Conservation (phyloP, 768 basidiomycete species). For the Tephrocybe sp. region DNA sequence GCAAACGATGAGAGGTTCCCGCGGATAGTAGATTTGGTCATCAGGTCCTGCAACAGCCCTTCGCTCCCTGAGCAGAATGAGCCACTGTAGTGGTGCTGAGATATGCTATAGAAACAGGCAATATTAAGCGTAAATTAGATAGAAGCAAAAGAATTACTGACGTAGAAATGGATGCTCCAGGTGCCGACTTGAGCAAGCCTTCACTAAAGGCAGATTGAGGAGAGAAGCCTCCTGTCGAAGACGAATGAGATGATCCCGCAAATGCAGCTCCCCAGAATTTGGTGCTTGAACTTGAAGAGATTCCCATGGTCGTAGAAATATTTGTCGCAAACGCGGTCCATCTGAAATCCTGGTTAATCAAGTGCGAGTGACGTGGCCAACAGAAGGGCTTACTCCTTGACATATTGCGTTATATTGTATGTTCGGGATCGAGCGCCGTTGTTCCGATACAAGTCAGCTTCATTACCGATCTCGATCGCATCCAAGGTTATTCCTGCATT, state of each 20-base stretch:
- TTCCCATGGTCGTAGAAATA: slow-evolving; percentile 38
- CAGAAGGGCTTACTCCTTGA: slow-evolving; percentile 52
- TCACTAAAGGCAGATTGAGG: slow-evolving; percentile 57
- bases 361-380: too few species aligned
- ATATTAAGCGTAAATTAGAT: not conserved
- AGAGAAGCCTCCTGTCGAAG: slow-evolving; percentile 45
- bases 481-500: slow-evolving; percentile 48
- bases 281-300: slow-evolving; percentile 37
- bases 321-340: slow-evolving; percentile 43
- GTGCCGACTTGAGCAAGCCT: slow-evolving; percentile 43
- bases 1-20: slow-evolving; percentile 53
- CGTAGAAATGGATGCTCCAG: slow-evolving; percentile 55
- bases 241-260: slow-evolving; percentile 46
- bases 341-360: too few species aligned
- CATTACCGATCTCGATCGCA: slow-evolving; percentile 62
- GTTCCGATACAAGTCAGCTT: slow-evolving; percentile 54
- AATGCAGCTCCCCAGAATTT: slow-evolving; percentile 52
- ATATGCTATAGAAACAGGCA: slow-evolving; percentile 41
- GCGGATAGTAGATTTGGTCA: slow-evolving; percentile 60
- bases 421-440: slow-evolving; percentile 41
- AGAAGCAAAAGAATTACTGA: slow-evolving; percentile 27
- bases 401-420: slow-evolving; percentile 48
- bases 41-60: slow-evolving; percentile 58
- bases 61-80: slow-evolving; percentile 58
- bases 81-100: slow-evolving; percentile 58